Conservation (phyloP, 345 rosid species). For the Populus ilicifolia region DNA sequence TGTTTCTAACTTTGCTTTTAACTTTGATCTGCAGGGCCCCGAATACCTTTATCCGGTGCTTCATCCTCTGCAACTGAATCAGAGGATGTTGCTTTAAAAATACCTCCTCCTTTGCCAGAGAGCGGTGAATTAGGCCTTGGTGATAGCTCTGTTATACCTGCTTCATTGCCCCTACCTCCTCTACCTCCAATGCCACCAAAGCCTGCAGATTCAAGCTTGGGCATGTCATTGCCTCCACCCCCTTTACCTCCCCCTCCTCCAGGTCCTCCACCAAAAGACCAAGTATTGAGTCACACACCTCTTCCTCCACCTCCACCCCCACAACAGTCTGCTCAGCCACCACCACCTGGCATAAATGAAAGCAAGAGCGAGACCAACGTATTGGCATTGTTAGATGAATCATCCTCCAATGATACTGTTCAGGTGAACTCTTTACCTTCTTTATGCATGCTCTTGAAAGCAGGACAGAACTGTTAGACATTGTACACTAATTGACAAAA, state of each 20-base stretch:
- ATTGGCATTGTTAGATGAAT: constrained; percentile 39
- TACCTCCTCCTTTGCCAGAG: constrained; percentile 73
- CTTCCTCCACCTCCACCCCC: constrained; percentile 72
- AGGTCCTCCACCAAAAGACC: constrained; percentile 81
- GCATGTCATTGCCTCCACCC: constrained; percentile 57
- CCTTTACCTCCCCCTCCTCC: constrained; percentile 87
- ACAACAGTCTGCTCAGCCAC: constrained; percentile 53
- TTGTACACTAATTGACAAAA: neutral
- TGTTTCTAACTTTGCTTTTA: neutral
- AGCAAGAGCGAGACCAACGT: constrained; percentile 39
- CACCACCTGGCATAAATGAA: constrained; percentile 53
- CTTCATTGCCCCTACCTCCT: constrained; percentile 79
- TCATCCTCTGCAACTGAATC: constrained; percentile 54
- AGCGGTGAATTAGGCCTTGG: constrained; percentile 28
- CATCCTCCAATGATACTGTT: constrained; percentile 38
- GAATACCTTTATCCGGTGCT: constrained; percentile 65
- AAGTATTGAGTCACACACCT: constrained; percentile 38
- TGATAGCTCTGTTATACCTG: constrained; percentile 40
- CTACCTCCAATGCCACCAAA: constrained; percentile 82
- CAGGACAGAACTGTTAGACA: neutral
- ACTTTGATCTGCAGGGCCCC: constrained; percentile 55
- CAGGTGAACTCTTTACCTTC: constrained; percentile 39
- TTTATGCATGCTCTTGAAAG: neutral
- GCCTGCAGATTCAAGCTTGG: constrained; percentile 37
- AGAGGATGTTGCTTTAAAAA: constrained; percentile 53